These are phyloP conservation scores for Babesia sp. DNA, from an alignment of 169 alveolate genomes.

Conservation along the genomic window DNA sequence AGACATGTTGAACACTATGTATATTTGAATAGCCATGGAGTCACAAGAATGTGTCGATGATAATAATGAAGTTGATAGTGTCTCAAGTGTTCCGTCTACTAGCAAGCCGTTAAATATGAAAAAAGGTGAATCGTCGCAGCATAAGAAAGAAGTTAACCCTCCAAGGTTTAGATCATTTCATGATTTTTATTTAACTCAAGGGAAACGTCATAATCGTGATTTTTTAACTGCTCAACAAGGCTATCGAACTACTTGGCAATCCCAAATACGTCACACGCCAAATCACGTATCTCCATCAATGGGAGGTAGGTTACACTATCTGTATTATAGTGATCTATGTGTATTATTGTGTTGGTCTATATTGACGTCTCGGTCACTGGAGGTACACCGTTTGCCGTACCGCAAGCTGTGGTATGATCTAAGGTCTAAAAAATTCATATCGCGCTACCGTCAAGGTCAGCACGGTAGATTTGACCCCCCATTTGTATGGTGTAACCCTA, in stretches of 20 bases:
- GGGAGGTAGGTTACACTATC: constrained; percentile 1
- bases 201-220: constrained; percentile 9
- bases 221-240: neutral
- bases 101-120: neutral
- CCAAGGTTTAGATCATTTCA: constrained; percentile 45
- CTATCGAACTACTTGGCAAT: neutral
- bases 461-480: no score
- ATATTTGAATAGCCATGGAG: neutral
- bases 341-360: neutral
- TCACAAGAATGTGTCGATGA: neutral
- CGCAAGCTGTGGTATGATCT: no score
- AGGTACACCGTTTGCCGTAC: no score
- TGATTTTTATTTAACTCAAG: constrained; percentile 37
- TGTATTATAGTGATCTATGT: neutral
- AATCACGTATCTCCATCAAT: neutral
- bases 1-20: neutral
- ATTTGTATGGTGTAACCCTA: no score
- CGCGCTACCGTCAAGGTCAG: no score
- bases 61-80: neutral
- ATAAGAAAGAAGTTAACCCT: constrained; percentile 9
- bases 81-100: neutral
- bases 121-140: neutral
- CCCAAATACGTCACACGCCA: constrained; percentile 15
- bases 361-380: neutral
- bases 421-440: no score